Evolutionary conservation across 2,329 filamentous ascomycete species (phyloP), one percentile per base, ranked within the genome.

Genomic region (Neophaeococcomyces mojaviensis): DNA sequence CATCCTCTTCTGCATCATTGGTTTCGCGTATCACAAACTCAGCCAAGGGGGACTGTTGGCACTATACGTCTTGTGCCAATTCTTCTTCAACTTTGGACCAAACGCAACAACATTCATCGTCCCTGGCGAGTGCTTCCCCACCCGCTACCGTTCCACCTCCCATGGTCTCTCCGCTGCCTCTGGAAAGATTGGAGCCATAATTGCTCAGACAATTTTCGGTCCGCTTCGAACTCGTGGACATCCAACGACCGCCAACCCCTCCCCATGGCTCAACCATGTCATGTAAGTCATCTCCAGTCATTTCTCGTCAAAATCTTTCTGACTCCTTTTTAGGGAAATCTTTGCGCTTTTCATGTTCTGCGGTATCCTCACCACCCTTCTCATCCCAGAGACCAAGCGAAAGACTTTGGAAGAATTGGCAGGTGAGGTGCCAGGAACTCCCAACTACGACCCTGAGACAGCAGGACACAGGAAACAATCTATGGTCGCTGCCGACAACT

Each of bases 341-440:
- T 58, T 58, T 38, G 55, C 55, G 8, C 49, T 58, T 70, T 87
- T 8, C 88, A 90, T 70, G 89, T 71, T 89, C 4, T 74, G 76
- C 42, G 86, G 86, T 30, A 76, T 78, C 38, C 64, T 86, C 38
- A 78, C 79, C 2, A 81, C 81, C 1, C 68, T 88, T 3, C 66
- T 90, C n/a, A 80, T 89, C 18, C 84, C 84, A 0, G 86, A 88
- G 66, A 88, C 82, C 0, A 88, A 84, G 68, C 75, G 82, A 1
- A 73, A 79, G 61, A 87, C 84, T 0, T 69, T 92, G 34, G 86
- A 88, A 60, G 76, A 82, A 52, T 67, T 88, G 13, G 75, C 81
- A 1, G 82, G 81, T 8, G 83, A 87, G 61, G 69, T 77, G 2
- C 74, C 78, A 2, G 81, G 79, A 16, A 81, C 68, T 6, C 63